Conservation (phyloP, 2,329 filamentous ascomycete genomes). For the Fusarium mundagurra region DNA sequence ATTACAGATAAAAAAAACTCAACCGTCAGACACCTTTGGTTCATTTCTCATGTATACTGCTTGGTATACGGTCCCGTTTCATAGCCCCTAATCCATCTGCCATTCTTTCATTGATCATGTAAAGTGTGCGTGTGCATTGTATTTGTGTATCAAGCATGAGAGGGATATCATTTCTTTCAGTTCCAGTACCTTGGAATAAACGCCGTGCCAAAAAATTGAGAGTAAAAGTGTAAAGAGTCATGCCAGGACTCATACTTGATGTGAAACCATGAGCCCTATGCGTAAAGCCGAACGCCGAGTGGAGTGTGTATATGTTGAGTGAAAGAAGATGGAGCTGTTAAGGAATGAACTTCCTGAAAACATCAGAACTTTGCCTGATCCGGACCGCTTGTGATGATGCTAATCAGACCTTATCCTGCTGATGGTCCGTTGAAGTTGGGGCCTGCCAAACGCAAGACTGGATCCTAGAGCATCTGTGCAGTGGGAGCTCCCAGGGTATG, state of each 20-base stretch:
- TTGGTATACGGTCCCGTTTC: slow-evolving; percentile 20
- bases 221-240: neutral
- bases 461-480: slow-evolving; percentile 53
- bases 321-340: neutral
- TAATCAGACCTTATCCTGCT: neutral
- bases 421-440: neutral
- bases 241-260: slow-evolving; percentile 10
- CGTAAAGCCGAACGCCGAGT: slow-evolving; percentile 36
- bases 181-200: slow-evolving; percentile 38
- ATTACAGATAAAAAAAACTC: slow-evolving; percentile 22
- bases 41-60: slow-evolving; percentile 26
- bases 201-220: slow-evolving; percentile 34
- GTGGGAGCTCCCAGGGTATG: slow-evolving; percentile 51
- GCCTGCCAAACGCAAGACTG: neutral
- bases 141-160: slow-evolving; percentile 34
- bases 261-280: slow-evolving; percentile 7
- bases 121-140: slow-evolving; percentile 21
- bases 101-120: slow-evolving; percentile 26
- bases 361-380: slow-evolving; percentile 4
- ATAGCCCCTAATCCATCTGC: neutral
- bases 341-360: neutral
- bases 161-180: slow-evolving; percentile 45
- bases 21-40: slow-evolving; percentile 2
- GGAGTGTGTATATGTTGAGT: slow-evolving; percentile 12
- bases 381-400: neutral